A percentile compares a stretch with the other conserved stretches of the same genome.
Evolutionary conservation across 78 protist species (phyloP).

Genomic region (Monocercomonoides exilis): DNA sequence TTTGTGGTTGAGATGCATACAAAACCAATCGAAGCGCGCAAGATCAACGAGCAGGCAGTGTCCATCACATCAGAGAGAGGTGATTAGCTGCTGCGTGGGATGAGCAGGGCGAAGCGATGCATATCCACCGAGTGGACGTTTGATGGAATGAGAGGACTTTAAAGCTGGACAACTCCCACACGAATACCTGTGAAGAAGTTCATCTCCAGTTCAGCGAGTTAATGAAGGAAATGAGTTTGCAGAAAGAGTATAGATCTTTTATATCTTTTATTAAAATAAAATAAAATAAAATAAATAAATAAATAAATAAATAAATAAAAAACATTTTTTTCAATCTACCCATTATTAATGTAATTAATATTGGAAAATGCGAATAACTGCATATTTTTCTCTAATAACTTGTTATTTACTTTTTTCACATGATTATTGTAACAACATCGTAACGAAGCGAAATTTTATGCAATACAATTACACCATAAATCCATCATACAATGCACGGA

Average conservation of each 20-base stretch:
- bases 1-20: not conserved
- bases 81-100: not conserved
- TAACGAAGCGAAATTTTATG: too few relatives aligned
- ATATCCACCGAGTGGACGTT: not conserved
- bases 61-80: not conserved
- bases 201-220: not conserved
- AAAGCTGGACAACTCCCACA: not conserved
- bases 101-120: not conserved
- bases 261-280: too few relatives aligned
- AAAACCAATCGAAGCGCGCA: not conserved
- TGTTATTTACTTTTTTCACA: too few relatives aligned
- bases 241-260: not conserved
- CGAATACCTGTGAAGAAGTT: not conserved
- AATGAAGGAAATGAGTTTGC: not conserved
- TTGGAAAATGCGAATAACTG: too few relatives aligned
- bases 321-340: too few relatives aligned
- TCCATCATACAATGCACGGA: too few relatives aligned
- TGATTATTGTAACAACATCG: too few relatives aligned
- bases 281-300: too few relatives aligned
- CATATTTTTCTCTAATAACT: too few relatives aligned
- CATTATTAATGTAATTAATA: too few relatives aligned
- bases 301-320: too few relatives aligned
- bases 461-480: too few relatives aligned
- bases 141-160: not conserved
- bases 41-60: not conserved